A percentile compares a stretch with the other conserved stretches of the same genome.
Evolutionary conservation across 257 asterid species (phyloP).

Genomic region (Prunella vulgaris): DNA sequence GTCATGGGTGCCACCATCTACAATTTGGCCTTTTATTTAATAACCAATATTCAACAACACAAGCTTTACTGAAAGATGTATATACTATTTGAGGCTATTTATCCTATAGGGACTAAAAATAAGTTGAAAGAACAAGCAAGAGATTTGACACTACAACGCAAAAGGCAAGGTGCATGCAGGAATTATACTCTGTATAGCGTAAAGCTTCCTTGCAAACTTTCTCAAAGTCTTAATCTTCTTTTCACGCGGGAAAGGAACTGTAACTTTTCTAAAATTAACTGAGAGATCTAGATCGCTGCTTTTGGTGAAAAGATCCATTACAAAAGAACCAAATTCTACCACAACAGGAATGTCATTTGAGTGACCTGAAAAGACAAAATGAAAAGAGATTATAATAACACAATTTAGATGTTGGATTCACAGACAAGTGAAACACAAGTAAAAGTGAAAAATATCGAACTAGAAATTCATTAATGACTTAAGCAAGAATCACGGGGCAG

Average conservation of each 20-base stretch:
- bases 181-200: constrained; percentile 64
- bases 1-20: not conserved
- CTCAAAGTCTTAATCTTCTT: constrained; percentile 75
- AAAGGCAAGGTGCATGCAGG: constrained; percentile 7
- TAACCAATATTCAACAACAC: not conserved
- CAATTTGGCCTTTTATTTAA: not conserved
- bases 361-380: constrained; percentile 38
- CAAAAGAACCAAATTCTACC: constrained; percentile 89
- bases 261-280: constrained; percentile 49
- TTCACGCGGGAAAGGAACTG: constrained; percentile 49
- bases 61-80: not conserved
- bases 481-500: not conserved
- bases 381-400: not conserved
- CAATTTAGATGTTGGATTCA: not conserved
- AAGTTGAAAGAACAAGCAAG: constrained; percentile 10
- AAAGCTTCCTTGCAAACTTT: constrained; percentile 72
- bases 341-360: constrained; percentile 56
- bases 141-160: not conserved
- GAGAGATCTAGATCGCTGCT: constrained; percentile 88
- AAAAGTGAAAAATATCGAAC: constrained; percentile 2
- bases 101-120: constrained; percentile 10
- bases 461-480: not conserved
- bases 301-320: constrained; percentile 76
- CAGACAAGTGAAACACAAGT: not conserved
- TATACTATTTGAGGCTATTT: not conserved